phyloP scores from a whole-genome alignment of 1,284 basidiomycete species.

The Porodaedalea pini region DNA sequence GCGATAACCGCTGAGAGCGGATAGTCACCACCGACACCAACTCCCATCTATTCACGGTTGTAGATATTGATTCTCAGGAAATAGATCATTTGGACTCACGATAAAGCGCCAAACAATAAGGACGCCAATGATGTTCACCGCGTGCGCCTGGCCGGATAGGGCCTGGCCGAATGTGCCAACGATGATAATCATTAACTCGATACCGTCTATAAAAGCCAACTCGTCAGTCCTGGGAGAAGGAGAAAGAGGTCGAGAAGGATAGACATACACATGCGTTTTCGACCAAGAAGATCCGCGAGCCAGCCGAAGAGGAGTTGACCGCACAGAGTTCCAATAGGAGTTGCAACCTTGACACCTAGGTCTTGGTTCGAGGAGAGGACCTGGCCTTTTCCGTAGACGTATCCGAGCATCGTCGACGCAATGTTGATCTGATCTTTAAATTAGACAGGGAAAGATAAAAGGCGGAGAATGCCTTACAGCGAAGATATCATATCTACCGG shows the following conservation, averaged over 20 bases:
- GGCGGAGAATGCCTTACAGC: slow-evolving; percentile 21
- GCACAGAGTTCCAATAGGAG: slow-evolving; percentile 44
- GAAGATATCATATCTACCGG: slow-evolving; percentile 43
- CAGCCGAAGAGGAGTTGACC: slow-evolving; percentile 69
- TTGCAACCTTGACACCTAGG: slow-evolving; percentile 63
- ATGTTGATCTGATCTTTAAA: slow-evolving; percentile 43
- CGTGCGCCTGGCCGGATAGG: slow-evolving; percentile 47
- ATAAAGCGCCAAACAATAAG: slow-evolving; percentile 56
- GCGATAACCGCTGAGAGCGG: slow-evolving; percentile 49
- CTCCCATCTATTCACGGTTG: slow-evolving; percentile 31
- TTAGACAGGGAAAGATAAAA: background rate
- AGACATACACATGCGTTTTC: slow-evolving; percentile 66
- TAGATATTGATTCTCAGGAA: slow-evolving; percentile 16
- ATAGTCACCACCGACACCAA: slow-evolving; percentile 56
- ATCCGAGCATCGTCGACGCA: slow-evolving; percentile 53
- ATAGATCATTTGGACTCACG: slow-evolving; percentile 23
- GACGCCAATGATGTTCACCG: slow-evolving; percentile 54
- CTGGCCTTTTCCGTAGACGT: slow-evolving; percentile 44
- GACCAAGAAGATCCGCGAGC: slow-evolving; percentile 67
- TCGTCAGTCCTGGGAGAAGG: too few relatives aligned
- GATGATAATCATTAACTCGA: slow-evolving; percentile 57
- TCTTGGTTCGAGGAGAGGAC: slow-evolving; percentile 51
- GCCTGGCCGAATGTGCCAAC: slow-evolving; percentile 47
- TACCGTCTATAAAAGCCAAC: slow-evolving; percentile 45
- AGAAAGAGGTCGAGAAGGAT: background rate